phyloP scores from a whole-genome alignment of 139 green algal genomes.

The Closterium sp. region DNA sequence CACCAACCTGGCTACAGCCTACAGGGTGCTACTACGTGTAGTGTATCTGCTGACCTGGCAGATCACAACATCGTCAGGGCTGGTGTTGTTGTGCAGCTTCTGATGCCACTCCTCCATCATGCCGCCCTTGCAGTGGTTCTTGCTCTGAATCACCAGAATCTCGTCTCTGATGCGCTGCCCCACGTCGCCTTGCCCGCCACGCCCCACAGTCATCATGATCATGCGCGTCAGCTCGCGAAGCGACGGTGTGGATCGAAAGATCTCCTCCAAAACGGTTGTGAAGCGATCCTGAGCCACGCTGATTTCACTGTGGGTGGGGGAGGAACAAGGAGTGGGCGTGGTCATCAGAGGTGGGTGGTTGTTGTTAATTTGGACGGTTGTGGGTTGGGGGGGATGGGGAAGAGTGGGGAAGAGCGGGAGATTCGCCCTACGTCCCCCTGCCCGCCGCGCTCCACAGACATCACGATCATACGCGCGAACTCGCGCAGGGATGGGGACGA shows the following conservation, averaged over 20 bases:
- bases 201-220: constrained; percentile 83
- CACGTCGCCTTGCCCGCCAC: constrained; percentile 77
- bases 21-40: too few relatives aligned
- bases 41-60: constrained; percentile 64
- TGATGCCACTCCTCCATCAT: constrained; percentile 95
- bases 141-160: constrained; percentile 96
- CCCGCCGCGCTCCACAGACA: constrained; percentile 79
- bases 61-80: constrained; percentile 95
- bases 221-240: constrained; percentile 84
- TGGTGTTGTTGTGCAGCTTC: constrained; percentile 99
- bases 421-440: constrained; percentile 81
- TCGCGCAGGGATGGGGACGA: too few relatives aligned
- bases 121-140: constrained; percentile 72
- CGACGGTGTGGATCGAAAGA: constrained; percentile 47
- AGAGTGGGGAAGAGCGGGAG: neutral
- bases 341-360: neutral
- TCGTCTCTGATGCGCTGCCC: constrained; percentile 96
- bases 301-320: constrained; percentile 46
- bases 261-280: constrained; percentile 73
- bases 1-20: too few relatives aligned
- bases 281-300: constrained; percentile 79
- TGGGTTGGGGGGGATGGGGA: too few relatives aligned
- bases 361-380: neutral
- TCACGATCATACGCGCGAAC: constrained; percentile 83
- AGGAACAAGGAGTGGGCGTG: neutral